Conservation (phyloP, 768 basidiomycete species). For the Tulasnella sp. region DNA sequence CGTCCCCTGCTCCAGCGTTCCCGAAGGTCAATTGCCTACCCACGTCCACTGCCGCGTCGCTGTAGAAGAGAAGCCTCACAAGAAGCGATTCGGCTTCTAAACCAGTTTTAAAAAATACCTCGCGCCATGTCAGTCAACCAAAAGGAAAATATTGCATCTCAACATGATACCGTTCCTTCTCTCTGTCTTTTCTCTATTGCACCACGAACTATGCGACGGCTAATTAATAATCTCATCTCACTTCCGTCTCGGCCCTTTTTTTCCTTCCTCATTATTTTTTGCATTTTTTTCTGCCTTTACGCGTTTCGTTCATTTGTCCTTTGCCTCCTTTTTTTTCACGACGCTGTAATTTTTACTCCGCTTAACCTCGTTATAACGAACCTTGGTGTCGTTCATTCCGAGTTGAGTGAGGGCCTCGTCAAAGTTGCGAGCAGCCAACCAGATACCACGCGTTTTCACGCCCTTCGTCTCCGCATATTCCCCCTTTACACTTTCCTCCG, state of each 20-base stretch:
- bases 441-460: conserved; percentile 13
- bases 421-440: not conserved
- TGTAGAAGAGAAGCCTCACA: conserved; percentile 71
- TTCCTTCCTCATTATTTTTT: conserved; percentile 16
- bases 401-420: conserved; percentile 19
- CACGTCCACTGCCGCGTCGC: conserved; percentile 77
- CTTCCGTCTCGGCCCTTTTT: conserved; percentile 2
- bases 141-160: conserved; percentile 14
- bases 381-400: conserved; percentile 12
- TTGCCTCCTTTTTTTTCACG: not conserved
- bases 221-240: conserved; percentile 25
- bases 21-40: conserved; percentile 48
- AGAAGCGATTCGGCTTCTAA: conserved; percentile 58
- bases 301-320: conserved; percentile 15
- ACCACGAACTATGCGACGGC: conserved; percentile 20
- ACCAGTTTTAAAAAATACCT: conserved; percentile 3
- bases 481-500: not conserved
- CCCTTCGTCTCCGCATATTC: conserved; percentile 7
- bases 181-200: not conserved
- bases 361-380: conserved; percentile 16
- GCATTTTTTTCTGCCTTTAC: conserved; percentile 15
- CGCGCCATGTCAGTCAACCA: not conserved
- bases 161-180: conserved; percentile 8
- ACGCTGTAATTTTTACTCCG: conserved; percentile 18
- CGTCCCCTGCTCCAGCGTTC: conserved; percentile 59